These are phyloP conservation scores for Pterula multifida DNA, from an alignment of 1,284 basidiomycete genomes.

Conservation along the genomic window DNA sequence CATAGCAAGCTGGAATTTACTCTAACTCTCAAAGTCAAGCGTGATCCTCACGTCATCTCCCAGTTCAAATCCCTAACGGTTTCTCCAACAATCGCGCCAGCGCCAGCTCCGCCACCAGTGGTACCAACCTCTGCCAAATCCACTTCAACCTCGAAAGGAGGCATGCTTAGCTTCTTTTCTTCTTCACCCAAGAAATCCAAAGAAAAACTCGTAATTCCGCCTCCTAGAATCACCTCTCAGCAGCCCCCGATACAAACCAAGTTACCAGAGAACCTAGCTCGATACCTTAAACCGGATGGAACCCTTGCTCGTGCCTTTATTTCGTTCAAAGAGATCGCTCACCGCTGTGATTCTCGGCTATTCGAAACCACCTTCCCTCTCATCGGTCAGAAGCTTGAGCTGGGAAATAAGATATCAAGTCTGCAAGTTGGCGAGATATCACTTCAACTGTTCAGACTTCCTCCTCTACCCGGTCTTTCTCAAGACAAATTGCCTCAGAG, in stretches of 20 bases:
- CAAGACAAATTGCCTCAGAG: constrained; percentile 77
- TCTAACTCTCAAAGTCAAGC: constrained; percentile 70
- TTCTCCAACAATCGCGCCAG: constrained; percentile 20
- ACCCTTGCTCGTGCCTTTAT: constrained; percentile 76
- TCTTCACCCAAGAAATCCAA: constrained; percentile 66
- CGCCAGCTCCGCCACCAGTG: constrained; percentile 27
- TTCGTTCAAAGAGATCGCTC: constrained; percentile 74
- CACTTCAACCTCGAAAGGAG: constrained; percentile 14
- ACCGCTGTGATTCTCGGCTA: constrained; percentile 69
- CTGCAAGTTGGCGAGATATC: constrained; percentile 70
- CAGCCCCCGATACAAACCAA: constrained; percentile 18
- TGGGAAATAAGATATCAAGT: constrained; percentile 41
- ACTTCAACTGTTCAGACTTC: constrained; percentile 82
- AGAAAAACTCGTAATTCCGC: constrained; percentile 26
- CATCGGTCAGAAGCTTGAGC: constrained; percentile 60
- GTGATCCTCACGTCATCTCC: constrained; percentile 69
- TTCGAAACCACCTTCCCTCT: constrained; percentile 80
- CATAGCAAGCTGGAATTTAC: constrained; percentile 88
- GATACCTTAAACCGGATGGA: constrained; percentile 72
- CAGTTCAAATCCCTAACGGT: constrained; percentile 57
- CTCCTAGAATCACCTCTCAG: constrained; percentile 22
- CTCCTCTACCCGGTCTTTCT: constrained; percentile 75
- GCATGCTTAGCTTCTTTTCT: constrained; percentile 66
- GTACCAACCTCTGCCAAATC: constrained; percentile 36
- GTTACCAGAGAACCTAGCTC: constrained; percentile 62